Percentiles rank a stretch among this genome's conserved stretches.
These are phyloP conservation scores for Solanum hybrid DNA, from an alignment of 305 asterid species.

Conservation along the genomic window DNA sequence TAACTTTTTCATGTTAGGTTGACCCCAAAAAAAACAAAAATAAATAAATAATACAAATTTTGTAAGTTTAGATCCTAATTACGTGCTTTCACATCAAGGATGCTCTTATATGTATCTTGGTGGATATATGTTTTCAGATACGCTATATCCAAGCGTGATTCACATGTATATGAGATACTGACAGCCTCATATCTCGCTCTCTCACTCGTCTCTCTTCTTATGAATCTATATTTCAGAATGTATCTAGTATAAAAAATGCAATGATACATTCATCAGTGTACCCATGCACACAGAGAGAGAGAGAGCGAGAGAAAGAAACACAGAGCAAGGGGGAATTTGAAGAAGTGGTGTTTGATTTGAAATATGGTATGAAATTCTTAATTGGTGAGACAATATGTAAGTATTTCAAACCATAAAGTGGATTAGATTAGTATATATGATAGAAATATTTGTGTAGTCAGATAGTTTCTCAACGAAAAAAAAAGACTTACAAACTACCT, in stretches of 20 bases:
- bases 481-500: background rate
- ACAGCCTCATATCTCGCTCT: background rate
- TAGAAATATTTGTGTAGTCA: background rate
- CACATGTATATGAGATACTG: background rate
- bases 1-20: background rate
- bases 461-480: background rate
- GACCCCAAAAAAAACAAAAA: background rate
- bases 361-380: background rate
- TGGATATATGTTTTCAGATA: background rate
- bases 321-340: background rate
- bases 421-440: background rate
- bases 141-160: background rate
- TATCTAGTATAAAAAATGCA: rapidly evolving
- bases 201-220: background rate
- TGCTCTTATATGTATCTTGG: background rate
- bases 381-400: background rate
- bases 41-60: no score
- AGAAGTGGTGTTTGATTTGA: background rate
- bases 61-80: background rate
- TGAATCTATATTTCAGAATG: background rate
- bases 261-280: no score
- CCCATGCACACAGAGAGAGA: rapidly evolving
- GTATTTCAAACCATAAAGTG: background rate
- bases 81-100: background rate
- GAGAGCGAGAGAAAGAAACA: background rate